These are phyloP conservation scores for Ulota crispa DNA, from an alignment of 225 moss, liverwort and hornwort genomes.

Conservation along the genomic window DNA sequence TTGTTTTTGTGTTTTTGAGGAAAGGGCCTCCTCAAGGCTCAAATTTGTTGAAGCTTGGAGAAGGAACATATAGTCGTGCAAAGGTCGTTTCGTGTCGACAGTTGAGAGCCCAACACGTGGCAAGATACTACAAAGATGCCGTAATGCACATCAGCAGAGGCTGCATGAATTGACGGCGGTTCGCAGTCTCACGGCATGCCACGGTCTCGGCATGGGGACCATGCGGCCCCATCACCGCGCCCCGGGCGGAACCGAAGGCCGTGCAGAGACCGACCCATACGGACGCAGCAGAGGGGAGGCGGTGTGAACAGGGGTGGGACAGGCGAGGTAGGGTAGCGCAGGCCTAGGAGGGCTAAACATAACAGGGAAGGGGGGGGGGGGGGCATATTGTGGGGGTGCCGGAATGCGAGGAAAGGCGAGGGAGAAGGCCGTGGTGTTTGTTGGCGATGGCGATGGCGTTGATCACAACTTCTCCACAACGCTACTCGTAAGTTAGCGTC, in stretches of 20 bases:
- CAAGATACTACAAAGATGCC: constrained; percentile 1
- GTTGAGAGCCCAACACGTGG: background rate
- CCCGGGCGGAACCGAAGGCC: background rate
- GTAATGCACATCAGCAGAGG: background rate
- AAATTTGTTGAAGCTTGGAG: too few species aligned
- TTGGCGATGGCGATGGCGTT: constrained; percentile 6
- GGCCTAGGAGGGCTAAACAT: background rate
- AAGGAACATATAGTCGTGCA: too few species aligned
- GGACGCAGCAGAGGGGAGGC: background rate
- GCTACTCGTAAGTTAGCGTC: background rate
- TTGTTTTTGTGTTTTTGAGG: too few species aligned
- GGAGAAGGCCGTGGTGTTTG: background rate
- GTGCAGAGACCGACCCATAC: background rate
- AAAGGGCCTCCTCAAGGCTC: too few species aligned
- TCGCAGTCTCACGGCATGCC: background rate
- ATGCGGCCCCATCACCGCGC: background rate
- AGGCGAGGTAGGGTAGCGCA: background rate
- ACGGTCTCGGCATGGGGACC: background rate
- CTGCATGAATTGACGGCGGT: constrained; percentile 16
- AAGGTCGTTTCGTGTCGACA: too few species aligned
- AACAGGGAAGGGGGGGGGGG: background rate
- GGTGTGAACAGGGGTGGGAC: background rate
- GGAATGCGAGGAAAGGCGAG: background rate
- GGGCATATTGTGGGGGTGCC: constrained; percentile 12
- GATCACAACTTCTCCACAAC: constrained; percentile 16